Base-by-base conservation (phyloP, 441 rosid genomes). In the Hura crepitans region DNA sequence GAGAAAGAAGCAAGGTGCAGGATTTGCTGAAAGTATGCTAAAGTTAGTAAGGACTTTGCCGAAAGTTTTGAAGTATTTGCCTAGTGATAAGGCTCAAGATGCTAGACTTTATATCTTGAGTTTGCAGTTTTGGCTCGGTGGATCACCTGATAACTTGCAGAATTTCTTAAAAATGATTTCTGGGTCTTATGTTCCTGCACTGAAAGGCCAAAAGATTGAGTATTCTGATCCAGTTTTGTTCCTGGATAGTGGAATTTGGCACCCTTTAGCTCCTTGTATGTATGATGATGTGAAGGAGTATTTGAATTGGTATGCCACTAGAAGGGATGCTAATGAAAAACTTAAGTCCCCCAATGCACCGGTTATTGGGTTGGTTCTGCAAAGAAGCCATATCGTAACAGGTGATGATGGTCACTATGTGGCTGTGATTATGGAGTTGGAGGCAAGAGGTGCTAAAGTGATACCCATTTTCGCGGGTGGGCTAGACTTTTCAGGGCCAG, bases 401-500 rank as follows among this genome's bases (percentile, higher is more conserved):
- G 99, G 99, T 49, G 98, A 95, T 74, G 99, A 95, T 56, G 75
- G 99, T 72, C 98, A 95, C 66, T 92, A 95, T 68, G 99, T 88
- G 64, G 99, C 99, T 61, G 98, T 95, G 80, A 95, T 92, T 47
- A 95, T 95, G 99, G 99, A 95, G 79, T 77, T 95, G 66, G 99
- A 95, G 71, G 98, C 99, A 1, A 90, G 69, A 79, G 98, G 99
- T n/a, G 98, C 99, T 3, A 95, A 89, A 75, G 98, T 95, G 45
- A 89, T 95, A 66, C 99, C 98, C 0, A 87, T 95, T 56, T 95
- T 95, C 33, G 93, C 99, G 0, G 97, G 98, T 6, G 99, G 98
- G 60, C 89, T 95, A 65, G 98, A 95, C 75, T 92, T 95, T 75
- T 90, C 98, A 0, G 98, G 97, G 62, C 98, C 98, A 0, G 96